phyloP scores from a whole-genome alignment of 176 grass and related monocot genomes.

The Oryza meridionalis region DNA sequence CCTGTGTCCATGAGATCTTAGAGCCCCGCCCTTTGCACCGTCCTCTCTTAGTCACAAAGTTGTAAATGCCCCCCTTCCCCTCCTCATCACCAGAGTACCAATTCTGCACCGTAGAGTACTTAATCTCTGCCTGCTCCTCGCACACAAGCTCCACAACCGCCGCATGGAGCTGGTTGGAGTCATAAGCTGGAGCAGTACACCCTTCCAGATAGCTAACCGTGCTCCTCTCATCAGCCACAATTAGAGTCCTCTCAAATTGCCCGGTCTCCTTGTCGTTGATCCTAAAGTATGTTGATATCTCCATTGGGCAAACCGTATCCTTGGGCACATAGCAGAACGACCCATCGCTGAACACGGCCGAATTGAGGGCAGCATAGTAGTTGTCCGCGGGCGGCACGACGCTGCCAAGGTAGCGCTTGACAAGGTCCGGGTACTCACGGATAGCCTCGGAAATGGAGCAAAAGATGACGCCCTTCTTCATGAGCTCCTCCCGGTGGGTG shows the following conservation, averaged over 20 bases:
- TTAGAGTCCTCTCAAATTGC: slow-evolving; percentile 93
- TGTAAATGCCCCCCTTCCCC: slow-evolving; percentile 87
- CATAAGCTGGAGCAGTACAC: slow-evolving; percentile 83
- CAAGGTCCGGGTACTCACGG: slow-evolving; percentile 83
- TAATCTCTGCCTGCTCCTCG: slow-evolving; percentile 81
- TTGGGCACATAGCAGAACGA: slow-evolving; percentile 99
- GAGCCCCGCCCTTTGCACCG: slow-evolving; percentile 70
- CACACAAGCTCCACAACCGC: slow-evolving; percentile 93
- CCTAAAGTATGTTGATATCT: slow-evolving; percentile 93
- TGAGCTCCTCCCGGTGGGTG: slow-evolving; percentile 72
- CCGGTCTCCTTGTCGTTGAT: slow-evolving; percentile 91
- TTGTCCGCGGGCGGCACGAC: slow-evolving; percentile 79
- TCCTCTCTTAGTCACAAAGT: slow-evolving; percentile 96
- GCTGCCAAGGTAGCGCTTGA: slow-evolving; percentile 69
- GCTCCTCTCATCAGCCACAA: slow-evolving; percentile 84
- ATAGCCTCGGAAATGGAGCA: slow-evolving; percentile 98
- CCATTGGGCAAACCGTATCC: slow-evolving; percentile 91
- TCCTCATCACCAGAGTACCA: slow-evolving; percentile 94
- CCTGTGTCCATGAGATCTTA: slow-evolving; percentile 96
- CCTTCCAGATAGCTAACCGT: slow-evolving; percentile 92
- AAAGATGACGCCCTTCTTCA: slow-evolving; percentile 91
- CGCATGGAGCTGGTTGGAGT: slow-evolving; percentile 88
- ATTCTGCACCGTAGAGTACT: slow-evolving; percentile 96
- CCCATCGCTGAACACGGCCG: slow-evolving; percentile 86
- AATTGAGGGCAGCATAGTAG: slow-evolving; percentile 96